Evolutionary conservation across 345 rosid genomes (phyloP), one percentile per base, ranked within the genome.

Genomic region (Salix viminalis): DNA sequence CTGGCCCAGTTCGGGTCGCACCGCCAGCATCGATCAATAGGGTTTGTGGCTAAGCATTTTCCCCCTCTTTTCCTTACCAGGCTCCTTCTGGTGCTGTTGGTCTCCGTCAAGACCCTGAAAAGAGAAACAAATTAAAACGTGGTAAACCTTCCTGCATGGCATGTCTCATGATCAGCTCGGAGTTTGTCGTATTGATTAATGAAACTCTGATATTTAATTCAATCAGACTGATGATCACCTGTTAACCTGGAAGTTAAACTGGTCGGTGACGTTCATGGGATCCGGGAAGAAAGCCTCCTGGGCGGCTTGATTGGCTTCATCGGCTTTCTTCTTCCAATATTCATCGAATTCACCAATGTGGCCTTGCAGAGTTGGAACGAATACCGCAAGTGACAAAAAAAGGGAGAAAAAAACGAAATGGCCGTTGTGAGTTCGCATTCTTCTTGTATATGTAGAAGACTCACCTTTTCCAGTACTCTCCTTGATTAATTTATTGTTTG

Each of bases 1-100:
- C 67, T 60, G 4, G 83, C 87, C 97, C 98, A 94, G 18, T 89
- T 79, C 3, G 77, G 46, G 75, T 87, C 80, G 76, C 98, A 94
- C 61, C 98, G 86, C 97, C 95, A 94, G 69, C 98, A 92, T 73
- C 86, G 77, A 75, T 94, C 97, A 11, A 94, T 92, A 0, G 98
- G 98, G 84, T 94, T 94, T 30, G 91, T 83, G 50, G 94, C 95
- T 54, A 54, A 10, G 82, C 98, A 94, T 30, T 23, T 5, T 42
- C 77, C 39, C 75, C 65, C 24, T 69, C 70, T 70, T 73, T 5
- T 70, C 4, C 76, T 72, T 72, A 15, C 36, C 73, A 89, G 16
- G 13, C 14, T 62, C 75, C 98, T 87, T 66, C 97, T 90, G 0
- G 92, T 85, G 80, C 77, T 81, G 79, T 91, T 88, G 4, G 1